Base-by-base conservation (phyloP, 2,329 filamentous ascomycete genomes). In the Cadophora sp. region DNA sequence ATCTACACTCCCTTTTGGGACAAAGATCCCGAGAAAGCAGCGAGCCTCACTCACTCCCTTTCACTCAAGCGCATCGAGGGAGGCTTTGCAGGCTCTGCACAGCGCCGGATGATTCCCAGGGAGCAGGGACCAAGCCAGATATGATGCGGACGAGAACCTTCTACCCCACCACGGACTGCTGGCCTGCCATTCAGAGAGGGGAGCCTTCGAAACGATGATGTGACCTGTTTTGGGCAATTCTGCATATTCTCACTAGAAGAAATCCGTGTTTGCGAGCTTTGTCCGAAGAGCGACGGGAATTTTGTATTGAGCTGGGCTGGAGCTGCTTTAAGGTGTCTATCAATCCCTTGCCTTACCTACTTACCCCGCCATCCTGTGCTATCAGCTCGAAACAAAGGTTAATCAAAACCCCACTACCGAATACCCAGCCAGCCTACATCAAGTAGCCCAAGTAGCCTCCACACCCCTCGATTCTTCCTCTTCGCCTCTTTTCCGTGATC, bases 11-110 rank as follows among this genome's bases (percentile, higher is more conserved):
- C 58, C 36, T 39, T 60, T 60, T 60, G 16, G 58, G 58, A 47
- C 24, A 60, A 47, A 60, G 58, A 60, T 60, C 58, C 58, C 58
- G 58, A 60, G 58, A 60, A 48, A 60, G 58, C 43, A 47, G 58
- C 58, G 58, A 60, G 43, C 39, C 58, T 60, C 39, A 48, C 2
- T n/a, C 8, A 6, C 18, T n/a, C 14, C 13, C 6, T 5, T 5
- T 22, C 20, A 30, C 7, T 50, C 43, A n/a, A 47, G n/a, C 43
- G 7, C n/a, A 50, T 16, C 27, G 6, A 30, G 27, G 27, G 6
- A 30, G 27, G 27, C 27, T 30, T 6, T 30, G 27, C 27, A 30
- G 27, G 27, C 27, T 30, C 27, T 30, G 27, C 27, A 30, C 27
- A 30, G 27, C 27, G 27, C 27, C 27, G 27, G 27, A 30, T 30